phyloP scores from a whole-genome alignment of 768 basidiomycete species.

The Boletus tomentosulus region DNA sequence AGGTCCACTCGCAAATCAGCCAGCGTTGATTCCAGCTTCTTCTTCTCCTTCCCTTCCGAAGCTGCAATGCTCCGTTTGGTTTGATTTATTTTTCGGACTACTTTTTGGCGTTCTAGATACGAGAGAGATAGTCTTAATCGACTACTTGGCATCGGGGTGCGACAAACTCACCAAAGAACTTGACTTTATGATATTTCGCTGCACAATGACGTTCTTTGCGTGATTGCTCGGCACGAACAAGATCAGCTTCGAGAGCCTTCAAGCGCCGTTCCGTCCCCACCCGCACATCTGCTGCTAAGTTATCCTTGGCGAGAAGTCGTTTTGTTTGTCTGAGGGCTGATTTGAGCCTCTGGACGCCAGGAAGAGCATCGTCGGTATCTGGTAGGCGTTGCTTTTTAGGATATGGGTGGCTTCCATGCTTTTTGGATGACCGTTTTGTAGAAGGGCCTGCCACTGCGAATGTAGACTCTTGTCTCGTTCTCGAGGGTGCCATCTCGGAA shows the following conservation, averaged over 20 bases:
- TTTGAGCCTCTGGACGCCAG: slow-evolving; percentile 86
- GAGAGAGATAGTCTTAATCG: neutral
- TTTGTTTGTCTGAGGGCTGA: slow-evolving; percentile 78
- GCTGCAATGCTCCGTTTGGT: slow-evolving; percentile 50
- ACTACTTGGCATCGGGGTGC: neutral
- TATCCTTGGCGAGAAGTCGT: slow-evolving; percentile 81
- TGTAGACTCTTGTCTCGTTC: slow-evolving; percentile 6
- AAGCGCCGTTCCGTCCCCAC: slow-evolving; percentile 77
- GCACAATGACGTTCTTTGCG: slow-evolving; percentile 73
- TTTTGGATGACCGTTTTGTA: slow-evolving; percentile 12
- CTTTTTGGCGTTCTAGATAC: slow-evolving; percentile 76
- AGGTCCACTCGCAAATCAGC: slow-evolving; percentile 75
- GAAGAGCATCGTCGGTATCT: slow-evolving; percentile 26
- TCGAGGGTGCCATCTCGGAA: slow-evolving; percentile 15
- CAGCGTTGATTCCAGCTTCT: slow-evolving; percentile 46
- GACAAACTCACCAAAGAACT: slow-evolving; percentile 80
- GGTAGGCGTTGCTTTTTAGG: slow-evolving; percentile 3
- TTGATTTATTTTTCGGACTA: slow-evolving; percentile 71
- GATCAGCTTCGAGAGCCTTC: slow-evolving; percentile 69
- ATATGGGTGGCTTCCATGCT: slow-evolving; percentile 13
- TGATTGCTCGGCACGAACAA: slow-evolving; percentile 56
- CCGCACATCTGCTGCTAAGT: slow-evolving; percentile 78
- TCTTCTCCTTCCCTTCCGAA: slow-evolving; percentile 33
- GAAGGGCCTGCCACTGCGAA: slow-evolving; percentile 10
- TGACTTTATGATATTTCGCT: slow-evolving; percentile 80